Evolutionary conservation across 73 alveolate species (phyloP), one percentile per base, ranked within the genome.

Genomic region (Blepharisma stoltei): DNA sequence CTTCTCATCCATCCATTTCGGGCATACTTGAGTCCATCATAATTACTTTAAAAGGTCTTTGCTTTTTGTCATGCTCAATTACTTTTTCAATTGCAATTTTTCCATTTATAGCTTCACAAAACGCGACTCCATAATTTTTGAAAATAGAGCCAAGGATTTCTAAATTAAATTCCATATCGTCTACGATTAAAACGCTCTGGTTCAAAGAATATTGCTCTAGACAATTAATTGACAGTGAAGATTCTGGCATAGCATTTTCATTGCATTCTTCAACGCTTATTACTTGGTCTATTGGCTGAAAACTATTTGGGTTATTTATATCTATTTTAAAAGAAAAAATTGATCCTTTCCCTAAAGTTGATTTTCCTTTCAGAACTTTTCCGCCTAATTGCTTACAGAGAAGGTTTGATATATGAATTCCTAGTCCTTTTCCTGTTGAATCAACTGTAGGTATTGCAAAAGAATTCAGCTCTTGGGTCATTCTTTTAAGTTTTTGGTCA

Each of bases 1-100:
- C 66, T 52, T 52, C 66, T 20, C 66, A 52, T 52, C 66, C 66
- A 52, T 52, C 66, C 66, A 52, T 52, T 52, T 14, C 66, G 23
- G 66, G 66, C 66, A 52, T 52, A 14, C 23, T 20, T 14, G 27
- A 52, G 23, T 52, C 66, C 66, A 52, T 52, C 2, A 52, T 52
- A 11, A 52, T 20, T 14, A 11, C n/a, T 52, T 52, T 52, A 52
- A 52, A 52, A 14, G 66, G 27, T 14, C 4, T 14, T 52, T 20
- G 27, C 2, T 14, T 14, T 20, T 52, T 52, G 4, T 52, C 66
- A 52, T 52, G 23, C 23, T 52, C 66, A 14, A 52, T 14, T 52
- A 52, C 66, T 52, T 52, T 52, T 20, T 52, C 66, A 52, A 52
- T 20, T 14, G 66, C 66, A 52, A 14, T 20, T 14, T 52, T 14